A percentile compares a stretch with the other conserved stretches of the same genome.
Evolutionary conservation across 2,329 filamentous ascomycete species (phyloP).

Genomic region (Magnaporthiopsis rhizophila): DNA sequence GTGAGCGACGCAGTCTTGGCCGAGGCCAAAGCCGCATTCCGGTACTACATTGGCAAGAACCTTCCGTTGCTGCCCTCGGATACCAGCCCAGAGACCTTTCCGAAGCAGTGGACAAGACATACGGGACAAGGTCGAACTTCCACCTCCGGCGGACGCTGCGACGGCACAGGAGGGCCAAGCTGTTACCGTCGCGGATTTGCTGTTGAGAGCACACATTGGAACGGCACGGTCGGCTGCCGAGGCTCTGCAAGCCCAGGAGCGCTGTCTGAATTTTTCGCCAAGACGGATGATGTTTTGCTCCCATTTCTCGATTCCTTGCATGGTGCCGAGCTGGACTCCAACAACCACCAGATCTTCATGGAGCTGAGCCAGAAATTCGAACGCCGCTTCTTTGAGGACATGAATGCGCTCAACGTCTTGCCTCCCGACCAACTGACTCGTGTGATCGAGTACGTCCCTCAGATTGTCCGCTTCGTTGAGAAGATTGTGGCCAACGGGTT

Average conservation of each 20-base stretch:
- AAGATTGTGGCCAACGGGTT: constrained; percentile 59
- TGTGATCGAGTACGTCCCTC: constrained; percentile 59
- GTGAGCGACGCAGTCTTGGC: constrained; percentile 12
- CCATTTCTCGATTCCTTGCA: constrained; percentile 56
- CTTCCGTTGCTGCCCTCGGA: constrained; percentile 14
- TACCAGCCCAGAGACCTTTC: constrained; percentile 12
- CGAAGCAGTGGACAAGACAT: constrained; percentile 13
- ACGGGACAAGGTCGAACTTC: constrained; percentile 9
- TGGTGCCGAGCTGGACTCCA: constrained; percentile 47
- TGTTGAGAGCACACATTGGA: constrained; percentile 15
- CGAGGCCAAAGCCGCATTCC: constrained; percentile 14
- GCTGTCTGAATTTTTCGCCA: constrained; percentile 40
- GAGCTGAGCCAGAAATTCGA: constrained; percentile 59
- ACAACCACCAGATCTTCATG: constrained; percentile 54
- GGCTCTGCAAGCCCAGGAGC: constrained; percentile 13
- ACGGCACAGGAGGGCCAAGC: constrained; percentile 23
- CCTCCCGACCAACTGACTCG: constrained; percentile 56
- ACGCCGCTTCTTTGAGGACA: constrained; percentile 59
- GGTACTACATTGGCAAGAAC: constrained; percentile 17
- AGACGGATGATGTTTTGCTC: constrained; percentile 53
- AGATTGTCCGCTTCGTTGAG: constrained; percentile 54
- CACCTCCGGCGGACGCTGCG: neutral
- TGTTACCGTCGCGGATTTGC: constrained; percentile 9
- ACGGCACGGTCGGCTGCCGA: constrained; percentile 17
- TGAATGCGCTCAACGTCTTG: constrained; percentile 57